Evolutionary conservation across 2,329 filamentous ascomycete genomes (phyloP), one percentile per base, ranked within the genome.

Genomic region (Ophiostoma perfectum): DNA sequence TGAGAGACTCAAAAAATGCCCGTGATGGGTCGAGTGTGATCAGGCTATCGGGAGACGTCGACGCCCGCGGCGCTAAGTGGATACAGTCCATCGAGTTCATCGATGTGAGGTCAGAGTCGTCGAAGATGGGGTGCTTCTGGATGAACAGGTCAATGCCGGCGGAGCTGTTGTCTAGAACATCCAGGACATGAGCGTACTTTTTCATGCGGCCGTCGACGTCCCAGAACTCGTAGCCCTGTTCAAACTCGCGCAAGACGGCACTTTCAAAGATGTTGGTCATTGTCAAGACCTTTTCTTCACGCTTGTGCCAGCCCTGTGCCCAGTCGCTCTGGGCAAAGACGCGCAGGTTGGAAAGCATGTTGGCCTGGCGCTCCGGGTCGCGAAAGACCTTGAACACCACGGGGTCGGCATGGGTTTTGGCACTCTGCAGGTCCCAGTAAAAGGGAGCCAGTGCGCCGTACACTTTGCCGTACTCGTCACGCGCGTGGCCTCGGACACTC

Each of bases 201-300:
- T 85, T 88, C 94, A 98, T 97, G 67, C 88, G 84, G 2, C 92
- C 93, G 72, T 96, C 90, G 67, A 96, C 88, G 76, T 99, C 94
- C 80, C 90, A 91, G 60, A 88, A 88, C 76, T 95, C 92, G 73
- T 96, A 96, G 4, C 92, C 95, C 75, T 95, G 90, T 78, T 96
- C 91, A 73, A 99, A 99, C 77, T 99, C 95, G 65, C 90, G 86
- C 66, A 97, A 80, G 3, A 96, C 93, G 3, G 93, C 93, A 68
- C 89, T 93, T 78, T 98, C 94, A 74, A 99, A 99, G 70, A 95
- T 88, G 49, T 84, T 84, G 72, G 89, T 86, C 84, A 96, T 93
- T 38, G 83, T 85, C 49, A 86, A 81, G 27, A 99, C 80, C 75
- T 89, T 91, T 71, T 90, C 87, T 74, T 90, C 86, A 60, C 94